phyloP scores from a whole-genome alignment of 208 protist species.

The Trichomonas tenax region DNA sequence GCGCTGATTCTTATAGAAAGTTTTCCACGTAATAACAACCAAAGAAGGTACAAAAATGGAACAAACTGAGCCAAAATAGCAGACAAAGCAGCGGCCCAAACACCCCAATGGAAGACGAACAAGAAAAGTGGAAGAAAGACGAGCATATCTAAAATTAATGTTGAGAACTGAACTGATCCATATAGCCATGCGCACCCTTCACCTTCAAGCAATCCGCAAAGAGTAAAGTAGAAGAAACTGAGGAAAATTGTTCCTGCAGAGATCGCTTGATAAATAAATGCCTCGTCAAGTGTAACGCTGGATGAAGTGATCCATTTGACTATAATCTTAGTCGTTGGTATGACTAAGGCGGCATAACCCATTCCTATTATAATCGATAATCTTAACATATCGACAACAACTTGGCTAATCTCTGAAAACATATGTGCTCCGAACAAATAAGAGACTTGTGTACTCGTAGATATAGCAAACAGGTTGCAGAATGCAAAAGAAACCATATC shows the following conservation, averaged over 20 bases:
- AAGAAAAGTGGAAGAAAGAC: not conserved
- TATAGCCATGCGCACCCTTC: not conserved
- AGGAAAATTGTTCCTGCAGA: not conserved
- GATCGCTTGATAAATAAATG: not conserved
- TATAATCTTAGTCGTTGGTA: not conserved
- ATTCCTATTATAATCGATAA: not conserved
- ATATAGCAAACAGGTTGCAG: not conserved
- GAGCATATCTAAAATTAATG: not conserved
- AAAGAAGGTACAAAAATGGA: not conserved
- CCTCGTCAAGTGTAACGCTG: not conserved
- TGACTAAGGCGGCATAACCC: not conserved
- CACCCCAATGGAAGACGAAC: not conserved
- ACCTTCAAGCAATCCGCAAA: not conserved
- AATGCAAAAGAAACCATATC: not conserved
- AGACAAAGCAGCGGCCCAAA: not conserved
- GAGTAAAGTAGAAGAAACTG: not conserved
- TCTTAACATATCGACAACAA: not conserved
- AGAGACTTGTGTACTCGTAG: not conserved
- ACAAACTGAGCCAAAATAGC: not conserved
- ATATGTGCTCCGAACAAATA: not conserved
- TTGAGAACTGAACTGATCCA: not conserved
- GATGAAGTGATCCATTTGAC: not conserved
- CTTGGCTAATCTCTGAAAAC: not conserved
- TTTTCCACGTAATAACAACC: not conserved
- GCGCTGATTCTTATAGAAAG: not conserved